phyloP scores from a whole-genome alignment of 2,329 filamentous ascomycete species.

The Fusarium sp. region DNA sequence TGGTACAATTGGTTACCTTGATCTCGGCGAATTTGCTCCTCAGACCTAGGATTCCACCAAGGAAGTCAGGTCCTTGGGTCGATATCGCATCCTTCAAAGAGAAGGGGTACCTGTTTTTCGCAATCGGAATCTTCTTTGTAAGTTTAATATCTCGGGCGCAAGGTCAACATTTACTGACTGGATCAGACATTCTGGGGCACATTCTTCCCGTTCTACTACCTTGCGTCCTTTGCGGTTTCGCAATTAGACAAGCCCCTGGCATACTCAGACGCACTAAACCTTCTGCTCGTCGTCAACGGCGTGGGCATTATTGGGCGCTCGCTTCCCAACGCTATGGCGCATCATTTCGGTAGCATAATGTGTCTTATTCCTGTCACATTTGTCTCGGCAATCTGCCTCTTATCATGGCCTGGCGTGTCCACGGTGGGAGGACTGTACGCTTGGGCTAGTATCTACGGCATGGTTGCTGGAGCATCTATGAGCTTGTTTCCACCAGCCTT shows the following conservation, averaged over 20 bases:
- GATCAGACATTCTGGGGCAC: constrained; percentile 5
- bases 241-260: constrained; percentile 1
- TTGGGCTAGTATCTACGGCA: constrained; percentile 59
- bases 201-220: constrained; percentile 21
- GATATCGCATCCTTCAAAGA: constrained; percentile 12
- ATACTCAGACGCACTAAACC: constrained; percentile 1
- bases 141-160: not conserved
- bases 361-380: constrained; percentile 57
- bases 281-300: constrained; percentile 11
- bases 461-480: constrained; percentile 63
- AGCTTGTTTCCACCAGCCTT: constrained; percentile 64
- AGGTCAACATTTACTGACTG: not conserved
- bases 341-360: constrained; percentile 64
- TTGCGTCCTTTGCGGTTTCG: constrained; percentile 6
- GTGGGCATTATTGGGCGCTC: constrained; percentile 3
- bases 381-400: constrained; percentile 42
- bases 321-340: constrained; percentile 6
- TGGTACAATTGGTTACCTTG: constrained; percentile 59
- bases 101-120: constrained; percentile 10
- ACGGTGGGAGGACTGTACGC: constrained; percentile 44
- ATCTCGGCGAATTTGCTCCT: constrained; percentile 54
- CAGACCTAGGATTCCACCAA: constrained; percentile 45
- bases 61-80: constrained; percentile 14
- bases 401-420: constrained; percentile 49
- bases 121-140: constrained; percentile 15